phyloP scores from a whole-genome alignment of 192 early-diverging fungal species.

The Backusella luteola region DNA sequence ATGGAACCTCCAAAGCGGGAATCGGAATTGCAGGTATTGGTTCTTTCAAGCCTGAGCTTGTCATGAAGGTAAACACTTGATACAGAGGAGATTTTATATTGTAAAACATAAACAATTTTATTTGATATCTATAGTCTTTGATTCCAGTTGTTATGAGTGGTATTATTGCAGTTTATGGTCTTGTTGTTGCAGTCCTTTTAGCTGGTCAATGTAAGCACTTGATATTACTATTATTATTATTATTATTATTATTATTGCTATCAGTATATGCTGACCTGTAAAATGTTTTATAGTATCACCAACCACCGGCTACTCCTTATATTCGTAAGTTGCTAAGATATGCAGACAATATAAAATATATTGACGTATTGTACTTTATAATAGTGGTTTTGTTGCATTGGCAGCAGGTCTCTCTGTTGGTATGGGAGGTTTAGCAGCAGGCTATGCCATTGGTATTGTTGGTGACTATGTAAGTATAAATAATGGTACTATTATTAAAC shows the following conservation, averaged over 20 bases:
- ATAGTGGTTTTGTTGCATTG: conserved; percentile 74
- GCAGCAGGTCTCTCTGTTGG: conserved; percentile 81
- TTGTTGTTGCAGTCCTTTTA: conserved; percentile 93
- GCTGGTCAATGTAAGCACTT: conserved; percentile 73
- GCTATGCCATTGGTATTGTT: conserved; percentile 89
- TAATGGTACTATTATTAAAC: too few relatives aligned
- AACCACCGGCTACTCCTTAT: conserved; percentile 42
- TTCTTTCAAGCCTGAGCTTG: conserved; percentile 81
- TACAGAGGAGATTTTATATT: too few relatives aligned
- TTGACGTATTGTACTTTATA: neutral
- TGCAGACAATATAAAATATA: neutral
- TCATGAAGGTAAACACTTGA: conserved; percentile 62
- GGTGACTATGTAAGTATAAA: conserved; percentile 66
- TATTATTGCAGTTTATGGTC: conserved; percentile 98
- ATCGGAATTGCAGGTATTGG: conserved; percentile 88
- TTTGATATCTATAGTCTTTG: conserved; percentile 42
- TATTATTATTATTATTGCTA: neutral
- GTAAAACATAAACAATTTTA: too few relatives aligned
- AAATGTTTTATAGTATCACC: conserved; percentile 10
- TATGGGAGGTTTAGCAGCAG: conserved; percentile 82
- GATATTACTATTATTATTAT: neutral
- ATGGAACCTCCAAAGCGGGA: conserved; percentile 90
- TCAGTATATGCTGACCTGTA: too few relatives aligned
- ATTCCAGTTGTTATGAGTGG: conserved; percentile 98
- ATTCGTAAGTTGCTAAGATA: conserved; percentile 40